Evolutionary conservation across 306 rosid genomes (phyloP).

Genomic region (Hippophae rhamnoides): DNA sequence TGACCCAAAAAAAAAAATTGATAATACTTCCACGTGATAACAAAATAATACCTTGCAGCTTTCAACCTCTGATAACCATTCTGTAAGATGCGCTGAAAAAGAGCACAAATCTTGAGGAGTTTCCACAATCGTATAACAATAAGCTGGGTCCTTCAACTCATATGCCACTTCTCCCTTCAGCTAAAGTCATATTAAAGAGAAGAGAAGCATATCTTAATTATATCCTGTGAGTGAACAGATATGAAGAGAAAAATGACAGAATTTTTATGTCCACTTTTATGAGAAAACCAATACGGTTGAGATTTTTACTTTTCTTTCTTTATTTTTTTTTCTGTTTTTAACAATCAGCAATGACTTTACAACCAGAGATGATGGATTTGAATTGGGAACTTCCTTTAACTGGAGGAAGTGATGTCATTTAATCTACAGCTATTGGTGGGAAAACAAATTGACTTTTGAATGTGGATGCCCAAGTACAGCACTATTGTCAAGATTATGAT

Average conservation of each 20-base stretch:
- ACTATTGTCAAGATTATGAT: too few species aligned
- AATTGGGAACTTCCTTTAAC: too few species aligned
- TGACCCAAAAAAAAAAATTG: background rate
- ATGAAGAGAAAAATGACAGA: background rate
- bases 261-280: background rate
- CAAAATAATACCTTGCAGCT: constrained; percentile 54
- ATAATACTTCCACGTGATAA: background rate
- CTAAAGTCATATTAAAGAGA: constrained; percentile 29
- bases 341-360: too few species aligned
- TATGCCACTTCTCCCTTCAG: constrained; percentile 77
- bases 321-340: too few species aligned
- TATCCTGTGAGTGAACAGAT: background rate
- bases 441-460: too few species aligned
- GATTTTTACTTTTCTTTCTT: too few species aligned
- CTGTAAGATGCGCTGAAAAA: constrained; percentile 58
- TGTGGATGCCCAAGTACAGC: too few species aligned
- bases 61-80: constrained; percentile 85
- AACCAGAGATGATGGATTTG: too few species aligned
- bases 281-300: constrained; percentile 10
- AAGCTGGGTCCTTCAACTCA: constrained; percentile 81
- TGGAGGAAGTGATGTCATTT: too few species aligned
- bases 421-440: too few species aligned
- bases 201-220: constrained; percentile 10
- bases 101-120: constrained; percentile 57
- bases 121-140: constrained; percentile 52